Base-by-base conservation (phyloP, 768 basidiomycete genomes). In the Suillus hirtellus region DNA sequence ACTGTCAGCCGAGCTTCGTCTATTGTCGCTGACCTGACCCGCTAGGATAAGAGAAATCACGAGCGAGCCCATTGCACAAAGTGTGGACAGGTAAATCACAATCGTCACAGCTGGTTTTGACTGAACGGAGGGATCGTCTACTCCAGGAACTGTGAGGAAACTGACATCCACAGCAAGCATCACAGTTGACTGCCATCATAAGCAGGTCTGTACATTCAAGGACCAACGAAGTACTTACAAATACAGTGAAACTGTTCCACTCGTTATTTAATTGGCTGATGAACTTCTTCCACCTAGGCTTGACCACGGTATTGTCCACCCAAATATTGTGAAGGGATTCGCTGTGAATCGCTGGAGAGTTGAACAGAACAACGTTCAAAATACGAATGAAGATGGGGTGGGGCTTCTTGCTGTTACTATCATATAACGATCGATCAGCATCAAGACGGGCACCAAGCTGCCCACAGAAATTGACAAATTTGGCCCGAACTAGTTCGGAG, bases 161-260 rank as follows among this genome's bases (percentile, higher is more conserved):
- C 80, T 80, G 1, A 87, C 80, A 60, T 85, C 84, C 1, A 80
- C 82, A n/a, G 80, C 80, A 6, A 86, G 70, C 42, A 86, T 70
- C 12, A 86, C 82, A 2, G 82, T 82, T 0, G 77, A 78, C 84
- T 86, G 15, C 40, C 17, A 43, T 1, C 8, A 60, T 60, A 35
- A 35, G 12, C 1, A 24, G 15, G 14, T 24, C 27, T 63, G 46
- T 0, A 44, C 2, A 38, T 43, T 19, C 1, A 3, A 21, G 9
- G 1, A 31, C 12, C 24, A 9, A 42, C 31, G 27, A 17, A 9
- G 21, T 44, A 68, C 82, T 43, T 55, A 86, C 85, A 61, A 80
- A 81, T 35, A 83, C 77, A 34, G 79, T 79, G 52, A 83, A 78
- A 43, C 80, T 78, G 61, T 78, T 72, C 83, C 81, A 83, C 66